Base-by-base conservation (phyloP, 805 yeast genomes). In the Jamesozyma jinghongensis region DNA sequence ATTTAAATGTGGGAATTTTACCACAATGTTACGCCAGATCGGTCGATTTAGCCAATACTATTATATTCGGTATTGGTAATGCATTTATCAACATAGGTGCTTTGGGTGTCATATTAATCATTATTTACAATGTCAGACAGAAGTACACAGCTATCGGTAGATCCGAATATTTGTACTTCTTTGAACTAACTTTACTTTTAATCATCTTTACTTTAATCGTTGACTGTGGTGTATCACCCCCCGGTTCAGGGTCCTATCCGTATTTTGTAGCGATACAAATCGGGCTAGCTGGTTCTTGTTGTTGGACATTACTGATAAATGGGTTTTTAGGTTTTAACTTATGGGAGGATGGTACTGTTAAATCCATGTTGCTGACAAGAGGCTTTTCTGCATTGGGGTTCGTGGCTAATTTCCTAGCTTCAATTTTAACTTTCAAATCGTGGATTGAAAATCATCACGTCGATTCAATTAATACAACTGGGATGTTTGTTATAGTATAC, bases 121-220 rank as follows among this genome's bases (percentile, higher is more conserved):
- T 88, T 41, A 68, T 87, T 11, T 84, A 79, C 67, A 80, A 82
- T 51, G 77, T 88, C 34, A 71, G 88, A 57, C 69, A 80, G 44
- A 86, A 90, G 67, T 88, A 85, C 58, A 92, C 98, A 0, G 97
- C 97, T 11, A 88, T 92, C 43, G 97, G 97, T 3, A 71, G 97
- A 45, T 70, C 77, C 11, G 98, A 92, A 57, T 82, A 87, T 79
- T 62, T 85, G 40, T 75, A 74, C 49, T 81, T 84, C 55, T 81
- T 79, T 61, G 77, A 81, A 61, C 53, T 75, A 32, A 70, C 72
- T 46, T 66, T 81, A 26, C 67, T 74, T 1, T 69, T 83, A 47
- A 71, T 77, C 5, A 70, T 83, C 13, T 65, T 80, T 45, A 72
- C 88, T 2, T 67, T 90, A 36, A 73, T 90, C 18, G 94, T 86